Base-by-base conservation (phyloP, 1,139 yeast genomes). In the Pichia sp. region DNA sequence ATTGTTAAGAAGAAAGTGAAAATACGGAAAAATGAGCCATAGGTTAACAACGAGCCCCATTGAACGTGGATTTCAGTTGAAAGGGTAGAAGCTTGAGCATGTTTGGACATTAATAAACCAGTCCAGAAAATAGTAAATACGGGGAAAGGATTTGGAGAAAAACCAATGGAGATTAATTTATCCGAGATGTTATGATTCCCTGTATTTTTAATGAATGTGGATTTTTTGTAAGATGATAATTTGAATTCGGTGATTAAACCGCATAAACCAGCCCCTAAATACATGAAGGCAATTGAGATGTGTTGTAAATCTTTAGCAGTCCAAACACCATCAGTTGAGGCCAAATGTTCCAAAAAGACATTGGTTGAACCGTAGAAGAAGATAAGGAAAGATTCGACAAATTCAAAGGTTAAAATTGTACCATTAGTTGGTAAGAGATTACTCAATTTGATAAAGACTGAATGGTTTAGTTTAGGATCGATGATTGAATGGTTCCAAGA, bases 91-190 rank as follows among this genome's bases (percentile, higher is more conserved):
- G 90, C 87, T 67, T 92, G 98, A 43, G 80, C 82, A 66, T 92
- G 98, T 65, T 84, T 87, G 2, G 97, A 88, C 98, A 92, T 92
- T 54, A 92, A 73, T n/a, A 84, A 74, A 25, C 98, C 98, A 0
- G 97, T 92, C 96, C 97, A 92, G 67, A 86, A 92, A 37, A 92
- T 85, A 12, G 95, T 88, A 56, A 92, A 76, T 2, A 88, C 79
- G 1, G 98, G 97, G 77, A 92, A 87, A 22, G 97, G 97, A 63
- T 92, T 92, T 44, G 90, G 89, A 4, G 88, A 80, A 61, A 71
- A 85, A 0, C 94, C 94, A 1, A 90, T 89, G 1, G 81, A 64
- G 8, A 82, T 84, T 29, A 52, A n/a, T 24, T 48, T 44, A 26
- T 40, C 27, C 22, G 2, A 6, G 12, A 32, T 4, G n/a, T n/a